Evolutionary conservation across 805 yeast genomes (phyloP), one percentile per base, ranked within the genome.

Genomic region (Suhomyces sp.): DNA sequence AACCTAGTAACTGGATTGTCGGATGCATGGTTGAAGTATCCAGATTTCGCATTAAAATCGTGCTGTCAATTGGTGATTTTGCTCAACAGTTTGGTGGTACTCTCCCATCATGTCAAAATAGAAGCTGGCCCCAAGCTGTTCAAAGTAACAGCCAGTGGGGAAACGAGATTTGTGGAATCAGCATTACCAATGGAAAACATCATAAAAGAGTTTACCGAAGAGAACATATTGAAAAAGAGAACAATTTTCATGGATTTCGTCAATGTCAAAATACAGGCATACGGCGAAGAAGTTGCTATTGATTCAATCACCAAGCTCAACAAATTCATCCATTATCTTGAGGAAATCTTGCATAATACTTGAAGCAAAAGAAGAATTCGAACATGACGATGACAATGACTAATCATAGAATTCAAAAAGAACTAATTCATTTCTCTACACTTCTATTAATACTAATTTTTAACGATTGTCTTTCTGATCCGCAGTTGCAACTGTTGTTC

Each of bases 1-100:
- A 33, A 25, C 2, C 33, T 43, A 19, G 23, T 27, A 14, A 25
- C 47, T 4, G 31, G 9, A 13, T 40, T 31, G 4, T 34, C 41
- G 15, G 45, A 46, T 5, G 34, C 50, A 2, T 50, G 59, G 52
- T 25, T 44, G 17, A 52, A 53, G 33, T 47, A 40, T 16, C 45
- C 50, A 8, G 50, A 48, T 17, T 44, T 43, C 23, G 28, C 48
- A 8, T 33, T 51, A 24, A 35, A 40, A 6, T 33, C 43, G 6
- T 43, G 50, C 14, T 39, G 54, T 28, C 39, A 45, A 5, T 30
- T 48, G 15, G 24, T 56, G 18, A 36, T 46, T 4, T 29, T 53
- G 9, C 14, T 51, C 17, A 35, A 51, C 10, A 52, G 52, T 31
- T 40, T 54, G 22, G 39, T 48, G 4, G 43, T 54, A 10, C 36